A percentile compares a stretch with the other conserved stretches of the same genome.
Evolutionary conservation across 73 alveolate species (phyloP).

Genomic region (Tetrahymena thermophila): DNA sequence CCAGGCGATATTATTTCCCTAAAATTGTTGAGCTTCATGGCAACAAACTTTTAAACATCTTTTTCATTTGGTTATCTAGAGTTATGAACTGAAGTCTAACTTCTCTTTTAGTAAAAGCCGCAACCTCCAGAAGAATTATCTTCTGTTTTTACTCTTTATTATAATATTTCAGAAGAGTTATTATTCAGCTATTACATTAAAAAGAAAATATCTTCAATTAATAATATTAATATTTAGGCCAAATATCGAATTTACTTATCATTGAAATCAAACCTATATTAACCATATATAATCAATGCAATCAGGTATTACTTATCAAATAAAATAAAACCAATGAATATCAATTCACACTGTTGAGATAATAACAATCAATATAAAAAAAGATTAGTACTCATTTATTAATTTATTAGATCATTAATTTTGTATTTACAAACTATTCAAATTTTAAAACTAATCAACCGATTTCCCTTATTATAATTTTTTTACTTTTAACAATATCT

Average conservation of each 20-base stretch:
- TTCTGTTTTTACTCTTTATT: not conserved
- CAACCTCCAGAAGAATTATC: not conserved
- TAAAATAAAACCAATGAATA: no score
- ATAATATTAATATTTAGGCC: no score
- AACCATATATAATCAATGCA: not conserved
- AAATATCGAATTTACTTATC: not conserved
- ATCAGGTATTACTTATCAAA: not conserved
- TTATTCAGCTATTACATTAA: not conserved
- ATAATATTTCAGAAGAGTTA: not conserved
- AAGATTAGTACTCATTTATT: no score
- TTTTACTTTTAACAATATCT: no score
- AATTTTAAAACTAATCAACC: no score
- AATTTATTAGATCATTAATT: no score
- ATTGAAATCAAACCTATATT: not conserved
- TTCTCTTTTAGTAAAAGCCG: not conserved
- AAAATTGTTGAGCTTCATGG: not conserved
- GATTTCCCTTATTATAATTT: no score
- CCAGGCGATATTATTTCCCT: not conserved
- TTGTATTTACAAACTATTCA: no score
- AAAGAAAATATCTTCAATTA: not conserved
- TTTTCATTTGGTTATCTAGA: not conserved
- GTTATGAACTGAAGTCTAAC: not conserved
- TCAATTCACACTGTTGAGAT: no score
- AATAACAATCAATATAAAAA: no score
- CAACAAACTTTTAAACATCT: not conserved